Base-by-base conservation (phyloP, 257 asterid genomes). In the Jacaranda copaia region DNA sequence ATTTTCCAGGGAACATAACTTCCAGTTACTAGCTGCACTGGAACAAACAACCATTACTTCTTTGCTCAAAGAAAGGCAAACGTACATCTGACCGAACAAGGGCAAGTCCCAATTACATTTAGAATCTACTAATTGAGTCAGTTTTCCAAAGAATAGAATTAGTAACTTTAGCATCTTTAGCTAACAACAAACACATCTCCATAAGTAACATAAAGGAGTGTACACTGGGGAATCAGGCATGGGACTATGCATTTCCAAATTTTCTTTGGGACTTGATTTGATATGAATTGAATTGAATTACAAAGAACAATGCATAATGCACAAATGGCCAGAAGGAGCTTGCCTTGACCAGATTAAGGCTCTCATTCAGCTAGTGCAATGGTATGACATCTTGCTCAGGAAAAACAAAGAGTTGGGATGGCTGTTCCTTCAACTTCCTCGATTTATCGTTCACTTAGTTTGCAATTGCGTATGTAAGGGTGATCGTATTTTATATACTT, bases 401-500 rank as follows among this genome's bases (percentile, higher is more conserved):
- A 77, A 66, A 77, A 68, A 70, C 57, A 64, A 73, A 46, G 65
- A 53, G 16, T 15, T 70, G 69, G 79, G 72, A 75, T 43, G 52
- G 81, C 46, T 70, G 61, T 73, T 55, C 77, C 79, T 79, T 66
- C 62, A 73, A 70, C 61, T 79, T 35, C 14, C 36, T 16, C 18
- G 32, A 39, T 77, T 63, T 51, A 67, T 89, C 90, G 87, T 83
- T 89, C 93, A 78, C 93, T 87, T 45, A 95, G 83, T 77, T 90
- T 93, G 86, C 98, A 95, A 84, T 81, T 80, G 57, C 85, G 91
- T 67, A 91, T 65, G 62, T 88, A 91, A 32, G 96, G 97, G 79
- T 95, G 98, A 77, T 95, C 94, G 53, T 77, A 89, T 77, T 90
- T 95, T 75, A 95, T 85, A 76, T 93, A 93, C 87, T 87, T 95